Evolutionary conservation across 2,329 filamentous ascomycete genomes (phyloP).

Genomic region (Aspergillus costaricaensis): DNA sequence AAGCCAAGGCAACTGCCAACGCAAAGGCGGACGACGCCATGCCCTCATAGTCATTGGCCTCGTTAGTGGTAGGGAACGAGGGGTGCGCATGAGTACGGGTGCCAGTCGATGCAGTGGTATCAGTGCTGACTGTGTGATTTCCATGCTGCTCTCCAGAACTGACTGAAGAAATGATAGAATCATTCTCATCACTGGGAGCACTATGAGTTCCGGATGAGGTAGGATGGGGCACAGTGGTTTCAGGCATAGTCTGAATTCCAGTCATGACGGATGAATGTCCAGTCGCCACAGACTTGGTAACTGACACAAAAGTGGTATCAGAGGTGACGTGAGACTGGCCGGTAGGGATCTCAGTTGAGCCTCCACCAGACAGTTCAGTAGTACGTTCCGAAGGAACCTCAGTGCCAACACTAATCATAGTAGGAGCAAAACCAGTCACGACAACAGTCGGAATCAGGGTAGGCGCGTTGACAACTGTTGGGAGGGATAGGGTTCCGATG

Average conservation of each 20-base stretch:
- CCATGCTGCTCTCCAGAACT: not conserved
- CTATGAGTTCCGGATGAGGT: not conserved
- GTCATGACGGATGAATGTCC: not conserved
- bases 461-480: constrained; percentile 5
- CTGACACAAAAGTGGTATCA: not conserved
- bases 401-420: constrained; percentile 2
- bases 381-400: not conserved
- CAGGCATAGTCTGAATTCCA: not conserved
- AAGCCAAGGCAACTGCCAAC: not conserved
- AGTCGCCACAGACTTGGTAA: not conserved
- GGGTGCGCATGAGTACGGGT: not conserved
- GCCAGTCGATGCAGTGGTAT: not conserved
- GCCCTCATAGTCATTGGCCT: constrained; percentile 10
- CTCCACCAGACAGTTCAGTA: not conserved
- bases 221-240: not conserved
- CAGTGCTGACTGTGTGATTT: constrained; percentile 9
- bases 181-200: not conserved
- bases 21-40: not conserved
- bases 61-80: constrained; percentile 23
- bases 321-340: not conserved
- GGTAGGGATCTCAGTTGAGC: not conserved
- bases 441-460: not conserved
- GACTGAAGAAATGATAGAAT: not conserved
- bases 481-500: not conserved
- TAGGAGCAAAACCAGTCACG: constrained; percentile 1